Conservation (phyloP, 371 early-diverging fungal genomes). For the Circinella umbellata region DNA sequence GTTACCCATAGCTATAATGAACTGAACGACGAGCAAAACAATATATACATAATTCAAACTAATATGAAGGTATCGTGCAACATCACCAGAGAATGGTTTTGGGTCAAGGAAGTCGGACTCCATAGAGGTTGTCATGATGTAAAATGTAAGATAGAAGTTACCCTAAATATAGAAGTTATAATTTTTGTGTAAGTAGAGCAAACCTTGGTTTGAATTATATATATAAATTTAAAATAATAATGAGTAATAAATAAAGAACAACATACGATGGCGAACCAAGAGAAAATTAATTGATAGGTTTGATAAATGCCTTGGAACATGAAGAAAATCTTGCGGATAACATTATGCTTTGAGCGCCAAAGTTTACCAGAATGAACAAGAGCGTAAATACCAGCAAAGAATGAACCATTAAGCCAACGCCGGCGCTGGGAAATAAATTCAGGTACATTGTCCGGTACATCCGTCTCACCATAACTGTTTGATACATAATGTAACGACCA, state of each 20-base stretch:
- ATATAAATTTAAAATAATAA: too few relatives aligned
- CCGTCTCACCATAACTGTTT: slow-evolving; percentile 83
- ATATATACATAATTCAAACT: slow-evolving; percentile 67
- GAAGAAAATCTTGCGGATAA: slow-evolving; percentile 66
- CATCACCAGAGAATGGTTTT: slow-evolving; percentile 57
- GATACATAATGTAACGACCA: slow-evolving; percentile 76
- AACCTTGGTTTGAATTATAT: not conserved
- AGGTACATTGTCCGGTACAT: slow-evolving; percentile 83
- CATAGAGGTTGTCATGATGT: slow-evolving; percentile 60
- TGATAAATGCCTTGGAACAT: slow-evolving; percentile 78
- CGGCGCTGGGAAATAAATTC: slow-evolving; percentile 90
- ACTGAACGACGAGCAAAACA: slow-evolving; percentile 62
- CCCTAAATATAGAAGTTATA: slow-evolving; percentile 49
- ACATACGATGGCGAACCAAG: slow-evolving; percentile 77
- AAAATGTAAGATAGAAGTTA: slow-evolving; percentile 81
- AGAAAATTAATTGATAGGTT: slow-evolving; percentile 71
- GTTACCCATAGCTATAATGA: slow-evolving; percentile 82
- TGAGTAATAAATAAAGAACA: slow-evolving; percentile 59
- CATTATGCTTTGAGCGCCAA: slow-evolving; percentile 70
- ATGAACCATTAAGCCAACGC: slow-evolving; percentile 92
- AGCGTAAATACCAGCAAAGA: slow-evolving; percentile 93
- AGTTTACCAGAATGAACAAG: slow-evolving; percentile 79
- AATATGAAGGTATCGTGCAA: slow-evolving; percentile 49
- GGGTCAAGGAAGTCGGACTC: slow-evolving; percentile 21
- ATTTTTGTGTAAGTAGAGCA: not conserved